Base-by-base conservation (phyloP, 2,329 filamentous ascomycete species). In the Fusarium sp. region DNA sequence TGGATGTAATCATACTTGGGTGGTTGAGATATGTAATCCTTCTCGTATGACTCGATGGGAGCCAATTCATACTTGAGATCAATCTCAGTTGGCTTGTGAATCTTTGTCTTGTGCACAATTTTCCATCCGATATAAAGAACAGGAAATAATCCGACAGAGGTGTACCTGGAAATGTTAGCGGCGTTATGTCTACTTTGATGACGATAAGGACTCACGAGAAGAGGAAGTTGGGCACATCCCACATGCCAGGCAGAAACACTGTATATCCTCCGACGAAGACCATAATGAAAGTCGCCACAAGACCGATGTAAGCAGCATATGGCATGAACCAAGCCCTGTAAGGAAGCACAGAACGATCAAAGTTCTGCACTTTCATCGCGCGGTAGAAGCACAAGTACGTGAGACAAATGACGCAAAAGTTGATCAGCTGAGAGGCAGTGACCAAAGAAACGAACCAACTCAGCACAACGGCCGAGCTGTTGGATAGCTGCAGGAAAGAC, bases 351-450 rank as follows among this genome's bases (percentile, higher is more conserved):
- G 89, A 84, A 8, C 92, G 86, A 68, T 88, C 85, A 30, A 94
- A 83, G 1, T 91, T 91, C 75, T 95, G 92, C 0, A 85, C 90
- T 27, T 86, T 82, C 54, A 92, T 84, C 0, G 92, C 92, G 52
- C 89, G 88, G 77, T 91, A 84, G 78, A 93, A 96, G 61, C 87
- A 87, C 60, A 94, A 81, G 78, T 92, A 95, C 0, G 91, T 91
- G 60, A 90, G 85, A 73, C 88, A 89, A 76, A 93, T 90, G 71
- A 89, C 87, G 42, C 85, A 85, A 80, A 91, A 94, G 76, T 92
- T 92, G 80, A 94, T 90, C 16, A 94, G 85, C 74, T 92, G 90
- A 2, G 91, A 92, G 0, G 92, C 91, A 13, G 92, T 94, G 20
- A 93, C 81, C 2, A 86, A 76, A 62, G 87, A 91, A 42, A 92